These are phyloP conservation scores for Moringa oleifera DNA, from an alignment of 345 rosid genomes.

Conservation along the genomic window DNA sequence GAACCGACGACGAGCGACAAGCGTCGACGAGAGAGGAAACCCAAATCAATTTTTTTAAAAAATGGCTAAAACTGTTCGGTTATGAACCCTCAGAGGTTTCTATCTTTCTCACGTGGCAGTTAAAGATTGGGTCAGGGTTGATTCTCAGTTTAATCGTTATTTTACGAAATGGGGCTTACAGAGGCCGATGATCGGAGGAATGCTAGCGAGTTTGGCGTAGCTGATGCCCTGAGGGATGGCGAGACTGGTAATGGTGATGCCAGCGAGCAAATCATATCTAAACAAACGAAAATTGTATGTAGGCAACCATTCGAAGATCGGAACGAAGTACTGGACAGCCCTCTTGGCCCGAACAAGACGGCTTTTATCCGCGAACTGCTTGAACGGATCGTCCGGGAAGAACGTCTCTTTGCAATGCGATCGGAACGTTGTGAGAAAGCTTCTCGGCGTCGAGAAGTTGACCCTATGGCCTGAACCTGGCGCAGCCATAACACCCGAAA, in stretches of 20 bases:
- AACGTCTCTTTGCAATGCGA: slow-evolving; percentile 66
- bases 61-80: too few species aligned
- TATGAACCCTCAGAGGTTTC: too few species aligned
- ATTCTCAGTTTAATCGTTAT: too few species aligned
- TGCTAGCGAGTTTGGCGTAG: slow-evolving; percentile 73
- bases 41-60: too few species aligned
- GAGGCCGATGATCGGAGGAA: slow-evolving; percentile 85
- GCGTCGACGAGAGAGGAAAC: too few species aligned
- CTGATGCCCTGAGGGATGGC: slow-evolving; percentile 98
- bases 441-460: slow-evolving; percentile 49
- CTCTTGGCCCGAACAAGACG: slow-evolving; percentile 21
- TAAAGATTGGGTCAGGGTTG: too few species aligned
- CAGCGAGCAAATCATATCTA: slow-evolving; percentile 70
- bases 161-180: slow-evolving; percentile 31
- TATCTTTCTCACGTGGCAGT: too few species aligned
- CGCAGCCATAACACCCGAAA: slow-evolving; percentile 10
- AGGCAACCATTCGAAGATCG: slow-evolving; percentile 77
- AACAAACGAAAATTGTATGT: slow-evolving; percentile 41
- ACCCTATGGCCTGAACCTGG: slow-evolving; percentile 21
- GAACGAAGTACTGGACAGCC: slow-evolving; percentile 55
- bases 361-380: slow-evolving; percentile 29
- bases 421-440: slow-evolving; percentile 35
- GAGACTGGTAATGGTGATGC: slow-evolving; percentile 83
- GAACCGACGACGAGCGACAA: too few species aligned
- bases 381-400: slow-evolving; percentile 83